Conservation (phyloP, 2,329 filamentous ascomycete species). For the Cordyceps cicadae region DNA sequence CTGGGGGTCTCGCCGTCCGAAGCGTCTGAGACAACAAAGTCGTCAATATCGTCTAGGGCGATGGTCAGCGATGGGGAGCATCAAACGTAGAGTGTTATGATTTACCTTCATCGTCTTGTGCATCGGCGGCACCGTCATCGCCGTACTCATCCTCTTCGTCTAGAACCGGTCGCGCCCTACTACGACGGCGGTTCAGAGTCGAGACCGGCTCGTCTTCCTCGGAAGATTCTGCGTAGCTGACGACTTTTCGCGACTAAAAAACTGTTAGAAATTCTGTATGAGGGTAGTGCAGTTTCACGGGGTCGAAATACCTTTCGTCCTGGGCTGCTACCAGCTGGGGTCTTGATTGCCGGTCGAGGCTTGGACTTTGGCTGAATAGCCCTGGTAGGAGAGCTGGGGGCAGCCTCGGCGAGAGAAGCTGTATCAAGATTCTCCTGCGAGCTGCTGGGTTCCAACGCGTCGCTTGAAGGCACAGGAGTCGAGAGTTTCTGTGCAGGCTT, state of each 20-base stretch:
- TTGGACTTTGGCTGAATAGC: conserved; percentile 33
- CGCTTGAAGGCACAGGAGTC: conserved; percentile 76
- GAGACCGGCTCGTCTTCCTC: conserved; percentile 68
- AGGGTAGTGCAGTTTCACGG: neutral
- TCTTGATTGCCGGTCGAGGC: conserved; percentile 34
- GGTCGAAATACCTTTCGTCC: conserved; percentile 59
- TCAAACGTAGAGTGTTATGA: neutral
- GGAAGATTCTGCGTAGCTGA: conserved; percentile 82
- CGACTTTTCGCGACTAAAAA: conserved; percentile 41
- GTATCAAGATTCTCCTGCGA: conserved; percentile 56
- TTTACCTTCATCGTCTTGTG: conserved; percentile 55
- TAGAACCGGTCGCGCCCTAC: conserved; percentile 49
- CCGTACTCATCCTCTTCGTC: conserved; percentile 66
- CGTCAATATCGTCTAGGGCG: conserved; percentile 59
- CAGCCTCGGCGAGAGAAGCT: conserved; percentile 39
- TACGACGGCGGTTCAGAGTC: conserved; percentile 31
- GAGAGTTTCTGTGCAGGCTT: conserved; percentile 29
- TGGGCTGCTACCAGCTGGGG: conserved; percentile 57
- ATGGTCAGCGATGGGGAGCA: neutral
- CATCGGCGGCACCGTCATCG: conserved; percentile 54
- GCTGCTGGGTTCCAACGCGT: conserved; percentile 58
- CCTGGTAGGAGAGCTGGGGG: conserved; percentile 33
- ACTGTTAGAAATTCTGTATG: neutral
- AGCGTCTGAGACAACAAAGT: conserved; percentile 83
- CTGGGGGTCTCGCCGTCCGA: conserved; percentile 56